A percentile compares a stretch with the other conserved stretches of the same genome.
phyloP scores from a whole-genome alignment of 805 yeast genomes.

The Saccharomycopsis olivae region DNA sequence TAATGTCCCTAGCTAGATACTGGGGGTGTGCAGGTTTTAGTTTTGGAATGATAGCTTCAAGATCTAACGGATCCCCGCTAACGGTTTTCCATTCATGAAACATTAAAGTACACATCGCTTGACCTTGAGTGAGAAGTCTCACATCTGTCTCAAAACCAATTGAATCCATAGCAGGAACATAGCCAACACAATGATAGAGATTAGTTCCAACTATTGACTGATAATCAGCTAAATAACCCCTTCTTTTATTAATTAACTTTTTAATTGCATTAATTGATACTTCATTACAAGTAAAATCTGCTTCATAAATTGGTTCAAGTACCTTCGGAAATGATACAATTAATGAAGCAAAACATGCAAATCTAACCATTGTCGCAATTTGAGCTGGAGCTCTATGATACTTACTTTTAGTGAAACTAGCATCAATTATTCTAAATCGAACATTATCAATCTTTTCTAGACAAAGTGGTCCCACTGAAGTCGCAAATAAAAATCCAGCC shows the following conservation, averaged over 20 bases:
- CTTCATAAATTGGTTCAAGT: constrained; percentile 70
- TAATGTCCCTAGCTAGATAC: constrained; percentile 78
- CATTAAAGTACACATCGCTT: constrained; percentile 55
- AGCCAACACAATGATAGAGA: constrained; percentile 48
- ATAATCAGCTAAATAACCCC: constrained; percentile 51
- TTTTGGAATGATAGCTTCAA: constrained; percentile 48
- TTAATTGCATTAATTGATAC: constrained; percentile 39
- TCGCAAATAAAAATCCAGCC: constrained; percentile 79
- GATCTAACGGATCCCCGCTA: constrained; percentile 88
- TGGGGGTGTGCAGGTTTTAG: constrained; percentile 63
- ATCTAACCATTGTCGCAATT: constrained; percentile 69
- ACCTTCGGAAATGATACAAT: constrained; percentile 69
- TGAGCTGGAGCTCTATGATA: constrained; percentile 51
- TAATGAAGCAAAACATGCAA: constrained; percentile 76
- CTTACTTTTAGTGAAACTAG: constrained; percentile 37
- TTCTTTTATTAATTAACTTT: constrained; percentile 44
- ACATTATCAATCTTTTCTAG: constrained; percentile 70
- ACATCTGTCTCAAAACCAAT: constrained; percentile 84
- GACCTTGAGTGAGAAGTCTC: constrained; percentile 66
- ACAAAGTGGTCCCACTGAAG: constrained; percentile 84
- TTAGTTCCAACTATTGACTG: constrained; percentile 65
- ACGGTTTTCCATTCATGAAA: constrained; percentile 68
- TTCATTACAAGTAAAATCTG: constrained; percentile 45
- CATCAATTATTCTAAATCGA: constrained; percentile 60
- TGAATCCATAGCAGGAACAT: constrained; percentile 82